Base-by-base conservation (phyloP, 2,329 filamentous ascomycete species). In the Pestalotiopsis fici region DNA sequence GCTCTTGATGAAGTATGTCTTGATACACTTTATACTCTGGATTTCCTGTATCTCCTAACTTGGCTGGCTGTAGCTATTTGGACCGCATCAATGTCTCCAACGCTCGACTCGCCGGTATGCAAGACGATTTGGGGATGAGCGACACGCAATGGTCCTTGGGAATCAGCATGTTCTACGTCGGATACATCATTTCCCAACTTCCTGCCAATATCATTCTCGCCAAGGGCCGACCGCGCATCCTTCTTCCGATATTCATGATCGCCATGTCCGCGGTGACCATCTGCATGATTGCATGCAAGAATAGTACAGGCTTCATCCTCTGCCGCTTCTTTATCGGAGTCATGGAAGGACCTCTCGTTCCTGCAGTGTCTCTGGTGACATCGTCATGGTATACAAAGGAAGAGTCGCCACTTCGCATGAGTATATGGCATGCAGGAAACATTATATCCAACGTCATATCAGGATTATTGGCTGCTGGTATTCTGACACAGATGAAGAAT, bases 41-140 rank as follows among this genome's bases (percentile, higher is more conserved):
- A 7, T 1, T 1, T 54, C 13, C 2, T 54, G 47, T 1, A 6
- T 11, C 31, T 35, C 31, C 47, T 54, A 54, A 54, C 47, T n/a
- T 23, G 23, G 47, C 4, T n/a, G n/a, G n/a, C 6, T 9, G 78
- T 27, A 86, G 83, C 71, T 86, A 85, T 71, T 78, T 86, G 21
- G 83, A 86, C 68, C 78, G 83, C 63, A 85, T 83, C 37, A 87
- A 86, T 69, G 83, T 86, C 31, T 83, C 83, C 56, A 81, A 81
- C 68, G 79, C 79, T 11, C 76, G 78, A 43, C 75, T 82, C 12
- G 78, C 78, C 5, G 78, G 78, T 2, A 76, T 82, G 67, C 76
- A 80, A 59, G 67, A 74, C 5, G 79, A 81, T 68, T 72, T 83
- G 0, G 59, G 71, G 31, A 78, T 82, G 71, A 68, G 69, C 5